These are phyloP conservation scores for Cyclaneusma minus DNA, from an alignment of 2,329 filamentous ascomycete species.

Conservation along the genomic window DNA sequence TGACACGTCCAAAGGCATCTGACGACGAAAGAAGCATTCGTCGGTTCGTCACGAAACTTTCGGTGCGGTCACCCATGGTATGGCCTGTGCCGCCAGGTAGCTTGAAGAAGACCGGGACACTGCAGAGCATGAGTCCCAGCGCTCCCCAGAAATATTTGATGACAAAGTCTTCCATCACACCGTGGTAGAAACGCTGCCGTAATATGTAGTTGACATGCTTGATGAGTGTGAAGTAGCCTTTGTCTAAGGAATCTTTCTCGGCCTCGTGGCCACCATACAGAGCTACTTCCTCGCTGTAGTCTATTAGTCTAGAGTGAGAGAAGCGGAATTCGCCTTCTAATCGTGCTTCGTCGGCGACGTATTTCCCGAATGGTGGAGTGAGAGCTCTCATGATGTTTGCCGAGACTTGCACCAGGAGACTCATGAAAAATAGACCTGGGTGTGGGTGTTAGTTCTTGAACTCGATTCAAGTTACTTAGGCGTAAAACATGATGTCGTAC, in stretches of 20 bases:
- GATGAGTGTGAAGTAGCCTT: conserved; percentile 97
- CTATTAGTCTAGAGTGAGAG: conserved; percentile 85
- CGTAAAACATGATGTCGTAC: too few species aligned
- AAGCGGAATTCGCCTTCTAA: conserved; percentile 94
- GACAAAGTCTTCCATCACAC: conserved; percentile 99
- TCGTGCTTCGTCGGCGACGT: conserved; percentile 88
- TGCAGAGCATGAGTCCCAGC: conserved; percentile 78
- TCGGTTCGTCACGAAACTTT: conserved; percentile 84
- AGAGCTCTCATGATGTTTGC: conserved; percentile 82
- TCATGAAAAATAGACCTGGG: conserved; percentile 73
- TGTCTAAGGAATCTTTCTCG: conserved; percentile 92
- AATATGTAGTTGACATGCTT: conserved; percentile 96
- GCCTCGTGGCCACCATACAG: conserved; percentile 83
- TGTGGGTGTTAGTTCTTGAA: conserved; percentile 4
- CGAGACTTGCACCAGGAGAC: conserved; percentile 80
- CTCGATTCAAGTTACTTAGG: neutral
- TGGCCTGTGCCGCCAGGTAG: conserved; percentile 47
- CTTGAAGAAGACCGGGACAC: conserved; percentile 90
- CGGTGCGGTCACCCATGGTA: conserved; percentile 56
- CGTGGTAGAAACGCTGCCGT: conserved; percentile 80
- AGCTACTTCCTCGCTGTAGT: conserved; percentile 90
- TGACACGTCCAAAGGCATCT: conserved; percentile 86
- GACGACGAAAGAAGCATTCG: conserved; percentile 85
- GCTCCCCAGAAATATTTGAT: conserved; percentile 99
- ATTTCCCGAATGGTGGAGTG: conserved; percentile 93